Evolutionary conservation across 495 filamentous ascomycete genomes (phyloP).

Genomic region (Hypoxylon lienhwacheense): DNA sequence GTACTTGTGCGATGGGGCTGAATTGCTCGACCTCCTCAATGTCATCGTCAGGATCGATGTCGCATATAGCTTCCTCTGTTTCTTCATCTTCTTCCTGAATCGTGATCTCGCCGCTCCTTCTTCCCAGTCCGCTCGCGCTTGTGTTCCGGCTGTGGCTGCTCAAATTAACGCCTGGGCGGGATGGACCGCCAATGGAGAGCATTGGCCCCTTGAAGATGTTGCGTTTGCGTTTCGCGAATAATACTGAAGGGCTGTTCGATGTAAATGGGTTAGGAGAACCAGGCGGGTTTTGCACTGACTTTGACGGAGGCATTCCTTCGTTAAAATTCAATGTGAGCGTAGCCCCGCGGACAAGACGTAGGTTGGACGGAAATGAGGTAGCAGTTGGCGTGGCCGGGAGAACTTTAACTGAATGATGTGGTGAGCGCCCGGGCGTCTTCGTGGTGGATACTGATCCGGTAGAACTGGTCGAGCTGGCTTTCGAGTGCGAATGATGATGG

Average conservation of each 20-base stretch:
- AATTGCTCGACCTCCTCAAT: conserved; percentile 73
- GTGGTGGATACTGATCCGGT: conserved; percentile 69
- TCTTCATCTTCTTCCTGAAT: conserved; percentile 88
- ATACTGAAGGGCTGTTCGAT: conserved; percentile 59
- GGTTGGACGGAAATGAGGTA: conserved; percentile 79
- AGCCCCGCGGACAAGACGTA: conserved; percentile 75
- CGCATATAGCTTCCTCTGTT: conserved; percentile 45
- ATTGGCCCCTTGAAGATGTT: conserved; percentile 88
- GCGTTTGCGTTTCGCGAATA: conserved; percentile 89
- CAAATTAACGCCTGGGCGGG: conserved; percentile 42
- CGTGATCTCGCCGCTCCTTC: conserved; percentile 66
- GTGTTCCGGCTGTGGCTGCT: conserved; percentile 53
- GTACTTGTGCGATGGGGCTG: conserved; percentile 50
- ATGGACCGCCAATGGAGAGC: conserved; percentile 50
- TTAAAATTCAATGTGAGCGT: conserved; percentile 52
- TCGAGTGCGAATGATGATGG: conserved; percentile 89
- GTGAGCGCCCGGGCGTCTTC: conserved; percentile 70
- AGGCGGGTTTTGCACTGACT: conserved; percentile 41
- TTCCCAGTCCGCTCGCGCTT: conserved; percentile 55
- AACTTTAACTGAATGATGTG: conserved; percentile 90
- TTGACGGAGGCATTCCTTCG: conserved; percentile 48
- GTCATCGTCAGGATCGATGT: conserved; percentile 41
- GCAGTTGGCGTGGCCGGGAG: conserved; percentile 87
- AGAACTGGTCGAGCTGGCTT: conserved; percentile 91
- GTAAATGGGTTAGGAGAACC: conserved; percentile 52